Evolutionary conservation across 305 asterid species (phyloP), one percentile per base, ranked within the genome.

Genomic region (Fraxinus angustifolia): DNA sequence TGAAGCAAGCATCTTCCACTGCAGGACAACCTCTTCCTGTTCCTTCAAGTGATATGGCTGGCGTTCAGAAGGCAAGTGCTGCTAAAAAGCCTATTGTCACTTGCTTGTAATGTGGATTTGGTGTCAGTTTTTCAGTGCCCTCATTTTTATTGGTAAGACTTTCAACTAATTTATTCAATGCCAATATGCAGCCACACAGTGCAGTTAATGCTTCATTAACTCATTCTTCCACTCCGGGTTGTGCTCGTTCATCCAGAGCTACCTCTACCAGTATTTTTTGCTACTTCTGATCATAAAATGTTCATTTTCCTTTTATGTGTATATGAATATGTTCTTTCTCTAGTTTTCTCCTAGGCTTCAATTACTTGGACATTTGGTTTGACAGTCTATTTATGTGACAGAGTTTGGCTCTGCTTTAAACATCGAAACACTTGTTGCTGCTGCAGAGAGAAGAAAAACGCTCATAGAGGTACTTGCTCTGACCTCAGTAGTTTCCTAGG

Each of bases 401-500:
- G 99, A 94, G 83, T 96, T 96, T 86, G 98, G 99, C 73, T 93
- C 98, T 87, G 98, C 99, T 58, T 86, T 94, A 82, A 97, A 97
- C 87, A 97, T 97, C 78, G 98, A 93, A 86, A 97, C 99, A 77
- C 97, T 97, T 81, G 93, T 97, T 86, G 98, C 98, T 72, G 99
- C 99, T 3, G 99, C 99, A 50, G 99, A 97, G 89, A 93, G 97
- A 87, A 92, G 97, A 84, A 96, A 91, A 81, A 91, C 94, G 78
- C 98, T 97, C 48, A 88, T 94, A 81, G 98, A 97, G 99, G 99
- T 97, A 86, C 77, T 75, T 82, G 75, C 70, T 88, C 80, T 33
- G 42, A 33, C 26, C 40, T 80, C 70, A 21, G 78, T 58, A 68
- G 78, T 78, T 72, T 68, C 77, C 58, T 67, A 12, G 53, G 73